Evolutionary conservation across 2,329 filamentous ascomycete species (phyloP).

Genomic region (Beauveria bassiana): DNA sequence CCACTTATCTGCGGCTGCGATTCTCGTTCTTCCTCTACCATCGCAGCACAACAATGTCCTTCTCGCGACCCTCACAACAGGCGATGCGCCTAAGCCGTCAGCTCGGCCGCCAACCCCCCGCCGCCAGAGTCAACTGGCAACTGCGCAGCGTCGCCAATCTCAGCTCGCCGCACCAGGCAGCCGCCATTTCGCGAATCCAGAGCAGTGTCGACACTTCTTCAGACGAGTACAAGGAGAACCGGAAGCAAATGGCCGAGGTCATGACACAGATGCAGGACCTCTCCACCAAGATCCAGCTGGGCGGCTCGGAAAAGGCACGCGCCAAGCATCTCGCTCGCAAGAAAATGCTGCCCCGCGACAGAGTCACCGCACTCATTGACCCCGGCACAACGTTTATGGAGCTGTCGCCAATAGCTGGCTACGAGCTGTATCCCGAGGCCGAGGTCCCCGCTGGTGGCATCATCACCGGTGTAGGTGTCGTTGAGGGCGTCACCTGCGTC

Average conservation of each 20-base stretch:
- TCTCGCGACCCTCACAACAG: slow-evolving; percentile 38
- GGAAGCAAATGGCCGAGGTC: slow-evolving; percentile 65
- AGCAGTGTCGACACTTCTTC: slow-evolving; percentile 70
- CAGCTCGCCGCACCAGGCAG: slow-evolving; percentile 72
- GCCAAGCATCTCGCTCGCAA: slow-evolving; percentile 81
- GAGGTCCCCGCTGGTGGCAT: slow-evolving; percentile 87
- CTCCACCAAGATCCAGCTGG: slow-evolving; percentile 63
- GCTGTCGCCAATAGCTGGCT: slow-evolving; percentile 82
- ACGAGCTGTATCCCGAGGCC: slow-evolving; percentile 78
- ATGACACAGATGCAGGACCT: slow-evolving; percentile 61
- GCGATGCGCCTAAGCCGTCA: slow-evolving; percentile 33
- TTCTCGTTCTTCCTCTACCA: neutral
- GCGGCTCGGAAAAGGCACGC: slow-evolving; percentile 72
- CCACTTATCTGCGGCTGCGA: neutral
- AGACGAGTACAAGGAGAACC: slow-evolving; percentile 74
- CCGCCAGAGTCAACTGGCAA: slow-evolving; percentile 19
- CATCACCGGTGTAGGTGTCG: slow-evolving; percentile 82
- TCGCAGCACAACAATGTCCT: slow-evolving; percentile 32
- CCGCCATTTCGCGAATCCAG: slow-evolving; percentile 72
- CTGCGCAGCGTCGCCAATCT: slow-evolving; percentile 59
- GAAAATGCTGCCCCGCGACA: slow-evolving; percentile 91
- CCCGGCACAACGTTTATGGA: slow-evolving; percentile 87
- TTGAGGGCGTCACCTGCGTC: slow-evolving; percentile 86
- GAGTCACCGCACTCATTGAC: slow-evolving; percentile 80
- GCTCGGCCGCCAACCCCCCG: slow-evolving; percentile 23